These are phyloP conservation scores for Wickerhamiella cacticola DNA, from an alignment of 805 yeast genomes.

Conservation along the genomic window DNA sequence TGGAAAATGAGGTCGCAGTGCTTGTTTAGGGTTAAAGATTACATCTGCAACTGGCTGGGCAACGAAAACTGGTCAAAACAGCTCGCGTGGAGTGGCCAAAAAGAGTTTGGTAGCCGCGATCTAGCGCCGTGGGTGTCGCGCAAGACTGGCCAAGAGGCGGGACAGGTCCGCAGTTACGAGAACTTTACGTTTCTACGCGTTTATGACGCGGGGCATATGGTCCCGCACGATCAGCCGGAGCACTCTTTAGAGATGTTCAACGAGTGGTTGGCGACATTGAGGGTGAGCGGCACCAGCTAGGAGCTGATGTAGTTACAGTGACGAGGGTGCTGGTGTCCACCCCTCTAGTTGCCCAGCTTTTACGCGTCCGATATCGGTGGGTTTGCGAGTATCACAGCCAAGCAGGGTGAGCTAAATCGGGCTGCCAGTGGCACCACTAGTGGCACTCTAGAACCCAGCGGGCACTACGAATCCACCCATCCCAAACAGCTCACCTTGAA, in stretches of 20 bases:
- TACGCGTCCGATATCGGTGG: too few species aligned
- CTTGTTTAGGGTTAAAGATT: slow-evolving; percentile 87
- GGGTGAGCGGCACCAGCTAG: too few species aligned
- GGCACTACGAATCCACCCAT: too few species aligned
- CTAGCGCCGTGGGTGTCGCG: slow-evolving; percentile 28
- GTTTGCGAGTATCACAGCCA: too few species aligned
- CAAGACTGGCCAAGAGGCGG: slow-evolving; percentile 37
- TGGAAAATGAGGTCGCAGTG: slow-evolving; percentile 67
- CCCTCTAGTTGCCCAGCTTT: too few species aligned
- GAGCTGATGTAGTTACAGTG: too few species aligned
- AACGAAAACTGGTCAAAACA: slow-evolving; percentile 74
- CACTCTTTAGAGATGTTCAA: slow-evolving; percentile 68
- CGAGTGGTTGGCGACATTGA: too few species aligned
- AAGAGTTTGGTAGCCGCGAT: slow-evolving; percentile 39
- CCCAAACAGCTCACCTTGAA: too few species aligned
- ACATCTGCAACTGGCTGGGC: slow-evolving; percentile 94
- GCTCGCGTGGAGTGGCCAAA: slow-evolving; percentile 53
- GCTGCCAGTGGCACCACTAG: too few species aligned
- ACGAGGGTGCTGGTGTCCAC: too few species aligned
- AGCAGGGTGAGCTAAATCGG: too few species aligned
- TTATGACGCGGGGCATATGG: slow-evolving; percentile 93
- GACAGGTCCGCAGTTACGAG: slow-evolving; percentile 62
- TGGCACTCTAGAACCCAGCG: too few species aligned
- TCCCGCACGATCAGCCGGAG: slow-evolving; percentile 79
- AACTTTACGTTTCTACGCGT: slow-evolving; percentile 72